Percentiles rank a stretch among this genome's conserved stretches.
These are phyloP conservation scores for Mucor mucedo DNA, from an alignment of 371 early-diverging fungal genomes.

Conservation along the genomic window DNA sequence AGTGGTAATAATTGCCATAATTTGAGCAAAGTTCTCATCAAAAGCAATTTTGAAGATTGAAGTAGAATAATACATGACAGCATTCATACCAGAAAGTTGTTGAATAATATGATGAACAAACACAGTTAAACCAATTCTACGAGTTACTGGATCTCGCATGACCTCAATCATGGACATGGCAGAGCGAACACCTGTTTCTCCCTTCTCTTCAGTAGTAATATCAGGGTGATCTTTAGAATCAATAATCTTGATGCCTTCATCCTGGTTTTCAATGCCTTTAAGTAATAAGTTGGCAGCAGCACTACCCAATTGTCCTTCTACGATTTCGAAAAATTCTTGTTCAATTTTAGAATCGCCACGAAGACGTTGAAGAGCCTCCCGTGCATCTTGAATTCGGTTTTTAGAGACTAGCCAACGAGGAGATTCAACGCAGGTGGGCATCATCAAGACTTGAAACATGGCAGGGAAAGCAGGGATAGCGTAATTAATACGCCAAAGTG, in stretches of 20 bases:
- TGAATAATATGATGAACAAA: slow-evolving; percentile 63
- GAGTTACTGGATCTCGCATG: slow-evolving; percentile 45
- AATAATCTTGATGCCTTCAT: slow-evolving; percentile 3
- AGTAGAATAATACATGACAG: slow-evolving; percentile 82
- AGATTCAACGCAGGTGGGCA: slow-evolving; percentile 76
- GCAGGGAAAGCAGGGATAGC: slow-evolving; percentile 71
- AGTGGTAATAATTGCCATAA: slow-evolving; percentile 61
- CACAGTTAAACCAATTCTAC: slow-evolving; percentile 62
- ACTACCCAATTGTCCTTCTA: slow-evolving; percentile 20
- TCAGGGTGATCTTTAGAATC: neutral
- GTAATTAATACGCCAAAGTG: slow-evolving; percentile 72
- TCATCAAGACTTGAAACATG: slow-evolving; percentile 64
- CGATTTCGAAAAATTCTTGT: slow-evolving; percentile 26
- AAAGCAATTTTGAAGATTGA: slow-evolving; percentile 57
- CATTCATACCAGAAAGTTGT: slow-evolving; percentile 89
- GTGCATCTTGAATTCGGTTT: slow-evolving; percentile 61
- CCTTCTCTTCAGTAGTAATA: neutral
- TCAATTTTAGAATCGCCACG: slow-evolving; percentile 34
- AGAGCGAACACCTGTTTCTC: neutral
- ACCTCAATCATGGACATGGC: slow-evolving; percentile 35
- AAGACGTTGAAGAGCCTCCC: slow-evolving; percentile 54
- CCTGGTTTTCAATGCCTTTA: neutral
- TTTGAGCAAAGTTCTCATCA: slow-evolving; percentile 52
- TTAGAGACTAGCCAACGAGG: slow-evolving; percentile 73
- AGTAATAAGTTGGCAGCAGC: slow-evolving; percentile 1